Evolutionary conservation across 148 eudicot species (phyloP).

Genomic region (Linanthus parryae): DNA sequence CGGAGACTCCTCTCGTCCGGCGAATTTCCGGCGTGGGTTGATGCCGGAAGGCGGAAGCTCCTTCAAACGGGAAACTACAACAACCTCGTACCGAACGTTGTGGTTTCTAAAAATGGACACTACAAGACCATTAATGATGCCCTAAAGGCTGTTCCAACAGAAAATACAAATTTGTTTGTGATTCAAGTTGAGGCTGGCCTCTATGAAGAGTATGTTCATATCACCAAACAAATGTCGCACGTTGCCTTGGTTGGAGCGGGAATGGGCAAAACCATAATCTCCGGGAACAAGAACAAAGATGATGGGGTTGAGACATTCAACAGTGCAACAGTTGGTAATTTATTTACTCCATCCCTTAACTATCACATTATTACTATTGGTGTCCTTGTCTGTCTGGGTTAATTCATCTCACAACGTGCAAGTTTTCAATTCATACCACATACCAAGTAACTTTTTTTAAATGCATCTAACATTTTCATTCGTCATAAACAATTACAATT

Average conservation of each 20-base stretch:
- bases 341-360: too few relatives aligned
- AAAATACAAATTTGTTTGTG: slow-evolving; percentile 20
- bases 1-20: slow-evolving; percentile 4
- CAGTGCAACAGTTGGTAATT: slow-evolving; percentile 43
- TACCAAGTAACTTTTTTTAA: too few relatives aligned
- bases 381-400: too few relatives aligned
- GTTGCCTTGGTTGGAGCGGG: slow-evolving; percentile 53
- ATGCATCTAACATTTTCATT: too few relatives aligned
- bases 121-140: slow-evolving; percentile 51
- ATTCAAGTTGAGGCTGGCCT: slow-evolving; percentile 42
- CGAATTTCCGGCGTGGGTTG: slow-evolving; percentile 21
- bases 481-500: too few relatives aligned
- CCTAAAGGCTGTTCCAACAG: slow-evolving; percentile 22
- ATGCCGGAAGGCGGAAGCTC: slow-evolving; percentile 10
- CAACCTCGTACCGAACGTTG: slow-evolving; percentile 26
- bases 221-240: slow-evolving; percentile 6
- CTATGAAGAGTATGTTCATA: slow-evolving; percentile 28
- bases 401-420: too few relatives aligned
- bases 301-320: slow-evolving; percentile 20
- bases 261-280: slow-evolving; percentile 36
- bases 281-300: slow-evolving; percentile 28
- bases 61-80: slow-evolving; percentile 2
- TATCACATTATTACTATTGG: too few relatives aligned
- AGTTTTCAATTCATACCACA: too few relatives aligned
- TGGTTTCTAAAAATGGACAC: slow-evolving; percentile 65